Conservation (phyloP, 2,329 filamentous ascomycete genomes). For the Amauroascus verrucosus region DNA sequence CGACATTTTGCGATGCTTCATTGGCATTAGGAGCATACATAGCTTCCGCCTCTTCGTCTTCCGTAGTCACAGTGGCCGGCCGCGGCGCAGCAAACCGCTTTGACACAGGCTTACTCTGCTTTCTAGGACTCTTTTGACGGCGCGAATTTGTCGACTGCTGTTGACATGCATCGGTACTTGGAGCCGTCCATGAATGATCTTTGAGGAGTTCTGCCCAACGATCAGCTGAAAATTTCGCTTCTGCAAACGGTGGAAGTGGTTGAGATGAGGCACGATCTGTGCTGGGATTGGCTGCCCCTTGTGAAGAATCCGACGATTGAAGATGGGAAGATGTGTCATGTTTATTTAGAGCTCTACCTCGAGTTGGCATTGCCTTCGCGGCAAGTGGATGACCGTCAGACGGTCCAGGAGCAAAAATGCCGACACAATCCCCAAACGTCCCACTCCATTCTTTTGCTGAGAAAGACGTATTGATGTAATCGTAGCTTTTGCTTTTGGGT, state of each 20-base stretch:
- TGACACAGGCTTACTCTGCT: conserved; percentile 22
- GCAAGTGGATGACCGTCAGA: conserved; percentile 17
- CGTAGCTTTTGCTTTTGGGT: conserved; percentile 28
- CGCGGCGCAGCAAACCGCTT: conserved; percentile 26
- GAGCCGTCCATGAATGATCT: conserved; percentile 26
- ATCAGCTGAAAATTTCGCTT: conserved; percentile 31
- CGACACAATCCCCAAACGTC: conserved; percentile 26
- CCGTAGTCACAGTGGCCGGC: conserved; percentile 29
- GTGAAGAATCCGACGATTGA: conserved; percentile 6
- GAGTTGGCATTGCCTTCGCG: conserved; percentile 18
- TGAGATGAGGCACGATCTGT: conserved; percentile 13
- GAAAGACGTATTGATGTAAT: conserved; percentile 31
- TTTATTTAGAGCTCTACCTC: conserved; percentile 19
- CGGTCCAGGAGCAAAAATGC: conserved; percentile 29
- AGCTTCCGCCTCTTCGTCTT: conserved; percentile 30
- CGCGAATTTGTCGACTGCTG: conserved; percentile 19
- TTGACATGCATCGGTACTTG: conserved; percentile 23
- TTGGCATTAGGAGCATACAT: conserved; percentile 22
- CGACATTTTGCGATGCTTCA: conserved; percentile 7
- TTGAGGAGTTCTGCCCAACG: conserved; percentile 32
- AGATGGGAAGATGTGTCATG: conserved; percentile 18
- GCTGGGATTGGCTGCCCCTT: neutral
- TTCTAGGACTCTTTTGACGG: conserved; percentile 28
- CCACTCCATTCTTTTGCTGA: conserved; percentile 35
- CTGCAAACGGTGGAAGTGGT: conserved; percentile 20